Evolutionary conservation across 331 rosid genomes (phyloP).

Genomic region (Malus hybrid): DNA sequence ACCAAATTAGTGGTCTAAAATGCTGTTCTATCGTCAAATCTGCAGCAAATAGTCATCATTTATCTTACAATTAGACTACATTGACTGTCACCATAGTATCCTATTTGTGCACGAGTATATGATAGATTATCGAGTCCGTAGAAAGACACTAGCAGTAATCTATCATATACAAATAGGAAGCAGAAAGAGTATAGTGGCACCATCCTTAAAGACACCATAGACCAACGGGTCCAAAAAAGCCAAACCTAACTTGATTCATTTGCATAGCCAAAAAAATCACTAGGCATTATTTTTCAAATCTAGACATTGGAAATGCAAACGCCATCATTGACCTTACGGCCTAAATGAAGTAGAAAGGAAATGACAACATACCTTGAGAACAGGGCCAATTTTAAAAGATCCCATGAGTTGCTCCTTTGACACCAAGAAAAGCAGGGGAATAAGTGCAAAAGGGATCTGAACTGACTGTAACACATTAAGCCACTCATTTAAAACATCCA

Average conservation of each 20-base stretch:
- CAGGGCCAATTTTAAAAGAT: slow-evolving; percentile 63
- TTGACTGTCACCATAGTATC: background rate
- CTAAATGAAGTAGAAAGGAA: slow-evolving; percentile 7
- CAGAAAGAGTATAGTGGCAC: background rate
- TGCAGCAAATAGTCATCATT: background rate
- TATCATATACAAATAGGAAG: background rate
- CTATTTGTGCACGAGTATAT: background rate
- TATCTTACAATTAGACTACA: background rate
- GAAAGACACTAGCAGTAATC: too few relatives aligned
- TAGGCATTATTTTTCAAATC: background rate
- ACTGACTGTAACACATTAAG: slow-evolving; percentile 94
- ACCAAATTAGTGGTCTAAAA: background rate
- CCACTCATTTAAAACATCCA: slow-evolving; percentile 89
- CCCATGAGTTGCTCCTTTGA: slow-evolving; percentile 95
- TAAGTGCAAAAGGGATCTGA: slow-evolving; percentile 95
- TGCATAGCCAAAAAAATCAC: background rate
- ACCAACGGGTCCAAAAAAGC: background rate
- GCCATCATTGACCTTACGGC: background rate
- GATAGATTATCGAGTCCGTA: background rate
- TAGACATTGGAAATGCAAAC: background rate
- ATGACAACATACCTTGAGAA: slow-evolving; percentile 55
- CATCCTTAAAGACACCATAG: background rate
- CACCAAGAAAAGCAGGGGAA: slow-evolving; percentile 89
- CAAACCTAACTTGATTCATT: background rate
- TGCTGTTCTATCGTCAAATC: background rate